Percentiles rank a stretch among this genome's conserved stretches.
Conservation (phyloP, 1,139 yeast species). For the Candida tunisiensis region DNA sequence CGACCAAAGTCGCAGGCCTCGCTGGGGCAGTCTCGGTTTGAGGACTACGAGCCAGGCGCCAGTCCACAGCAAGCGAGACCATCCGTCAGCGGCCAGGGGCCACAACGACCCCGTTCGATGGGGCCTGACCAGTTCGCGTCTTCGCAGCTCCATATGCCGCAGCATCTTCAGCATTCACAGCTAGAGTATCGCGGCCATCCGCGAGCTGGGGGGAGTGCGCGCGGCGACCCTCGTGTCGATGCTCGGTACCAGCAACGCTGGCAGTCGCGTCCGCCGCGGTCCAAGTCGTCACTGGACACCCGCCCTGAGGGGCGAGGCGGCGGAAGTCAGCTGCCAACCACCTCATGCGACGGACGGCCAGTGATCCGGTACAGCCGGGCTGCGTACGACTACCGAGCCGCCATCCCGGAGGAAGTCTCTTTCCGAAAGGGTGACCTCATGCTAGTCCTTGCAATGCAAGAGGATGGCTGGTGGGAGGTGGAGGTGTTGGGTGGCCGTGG, state of each 20-base stretch:
- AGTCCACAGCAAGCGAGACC: slow-evolving; percentile 7
- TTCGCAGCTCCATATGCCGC: neutral
- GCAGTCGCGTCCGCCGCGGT: neutral
- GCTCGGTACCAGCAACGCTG: neutral
- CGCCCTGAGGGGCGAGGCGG: neutral
- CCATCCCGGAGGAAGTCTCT: slow-evolving; percentile 60
- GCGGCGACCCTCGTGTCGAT: neutral
- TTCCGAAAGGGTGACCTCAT: slow-evolving; percentile 66
- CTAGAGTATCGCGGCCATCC: neutral
- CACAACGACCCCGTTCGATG: slow-evolving; percentile 1
- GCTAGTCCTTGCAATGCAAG: slow-evolving; percentile 56
- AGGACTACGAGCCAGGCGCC: slow-evolving; percentile 12
- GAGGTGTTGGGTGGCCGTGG: slow-evolving; percentile 36
- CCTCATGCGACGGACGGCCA: slow-evolving; percentile 28
- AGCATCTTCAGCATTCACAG: neutral
- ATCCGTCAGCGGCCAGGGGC: neutral
- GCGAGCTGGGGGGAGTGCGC: neutral
- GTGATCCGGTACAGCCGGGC: slow-evolving; percentile 50
- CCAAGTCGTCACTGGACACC: slow-evolving; percentile 2
- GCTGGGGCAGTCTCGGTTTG: slow-evolving; percentile 8
- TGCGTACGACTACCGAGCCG: slow-evolving; percentile 54
- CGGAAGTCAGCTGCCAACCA: slow-evolving; percentile 16
- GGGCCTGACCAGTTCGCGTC: neutral
- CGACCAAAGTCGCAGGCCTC: slow-evolving; percentile 1
- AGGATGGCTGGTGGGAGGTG: slow-evolving; percentile 84